A percentile compares a stretch with the other conserved stretches of the same genome.
Conservation (phyloP, 352 stramenopile species). For the Phytophthora sansomeana region DNA sequence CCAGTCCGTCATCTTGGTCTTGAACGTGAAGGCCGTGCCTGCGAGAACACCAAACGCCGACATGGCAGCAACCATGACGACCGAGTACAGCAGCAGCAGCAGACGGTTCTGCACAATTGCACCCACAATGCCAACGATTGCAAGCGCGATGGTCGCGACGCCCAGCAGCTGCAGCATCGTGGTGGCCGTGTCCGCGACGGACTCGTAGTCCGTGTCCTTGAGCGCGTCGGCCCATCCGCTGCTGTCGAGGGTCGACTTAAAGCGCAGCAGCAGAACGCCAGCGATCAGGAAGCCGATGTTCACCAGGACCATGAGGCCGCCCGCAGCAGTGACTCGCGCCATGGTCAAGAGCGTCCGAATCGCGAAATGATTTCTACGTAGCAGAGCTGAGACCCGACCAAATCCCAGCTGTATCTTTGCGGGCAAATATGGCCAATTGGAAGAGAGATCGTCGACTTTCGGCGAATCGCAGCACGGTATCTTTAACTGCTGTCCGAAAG, state of each 20-base stretch:
- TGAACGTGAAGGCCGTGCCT: slow-evolving; percentile 75
- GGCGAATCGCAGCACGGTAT: slow-evolving; percentile 7
- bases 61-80: slow-evolving; percentile 76
- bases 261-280: slow-evolving; percentile 72
- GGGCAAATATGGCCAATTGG: slow-evolving; percentile 15
- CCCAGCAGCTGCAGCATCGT: slow-evolving; percentile 64
- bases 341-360: slow-evolving; percentile 16
- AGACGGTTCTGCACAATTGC: slow-evolving; percentile 72
- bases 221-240: slow-evolving; percentile 84
- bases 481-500: slow-evolving; percentile 4
- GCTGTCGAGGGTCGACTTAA: slow-evolving; percentile 57
- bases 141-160: slow-evolving; percentile 60
- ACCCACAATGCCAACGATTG: slow-evolving; percentile 70
- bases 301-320: slow-evolving; percentile 72
- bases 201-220: slow-evolving; percentile 74
- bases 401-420: slow-evolving; percentile 32
- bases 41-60: slow-evolving; percentile 78
- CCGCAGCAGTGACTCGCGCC: slow-evolving; percentile 51
- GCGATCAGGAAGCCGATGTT: slow-evolving; percentile 79
- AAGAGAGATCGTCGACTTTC: neutral
- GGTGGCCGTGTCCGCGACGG: slow-evolving; percentile 49
- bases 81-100: slow-evolving; percentile 74
- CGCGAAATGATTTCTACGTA: slow-evolving; percentile 32
- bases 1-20: slow-evolving; percentile 74
- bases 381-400: slow-evolving; percentile 7